Conservation (phyloP, 495 filamentous ascomycete genomes). For the Polyplosphaeria fusca region DNA sequence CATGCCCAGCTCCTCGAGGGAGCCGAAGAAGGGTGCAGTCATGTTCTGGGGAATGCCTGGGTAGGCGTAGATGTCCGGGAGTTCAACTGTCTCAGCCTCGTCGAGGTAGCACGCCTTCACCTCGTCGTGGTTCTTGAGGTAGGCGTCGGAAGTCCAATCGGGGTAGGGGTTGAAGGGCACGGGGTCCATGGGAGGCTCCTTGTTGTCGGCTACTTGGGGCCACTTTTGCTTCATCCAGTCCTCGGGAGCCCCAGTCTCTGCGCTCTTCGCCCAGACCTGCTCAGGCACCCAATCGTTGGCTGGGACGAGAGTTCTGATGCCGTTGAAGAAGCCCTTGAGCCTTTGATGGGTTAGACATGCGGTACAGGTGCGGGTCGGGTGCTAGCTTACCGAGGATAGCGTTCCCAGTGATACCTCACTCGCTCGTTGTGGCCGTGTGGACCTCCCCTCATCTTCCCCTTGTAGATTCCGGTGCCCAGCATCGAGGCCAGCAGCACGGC, state of each 20-base stretch:
- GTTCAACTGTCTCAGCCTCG: slow-evolving; percentile 31
- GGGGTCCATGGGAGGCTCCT: slow-evolving; percentile 39
- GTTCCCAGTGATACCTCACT: slow-evolving; percentile 39
- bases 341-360: slow-evolving; percentile 20
- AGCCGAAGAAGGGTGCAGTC: slow-evolving; percentile 40
- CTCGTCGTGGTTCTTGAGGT: slow-evolving; percentile 33
- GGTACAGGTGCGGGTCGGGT: not conserved
- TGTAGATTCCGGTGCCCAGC: slow-evolving; percentile 35
- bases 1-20: slow-evolving; percentile 41
- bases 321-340: slow-evolving; percentile 42
- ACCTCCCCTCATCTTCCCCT: slow-evolving; percentile 11
- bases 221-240: slow-evolving; percentile 24
- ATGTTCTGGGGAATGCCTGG: slow-evolving; percentile 44
- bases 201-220: slow-evolving; percentile 5
- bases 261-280: slow-evolving; percentile 24
- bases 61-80: slow-evolving; percentile 44
- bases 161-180: slow-evolving; percentile 43
- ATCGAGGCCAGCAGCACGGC: slow-evolving; percentile 33
- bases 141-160: slow-evolving; percentile 34
- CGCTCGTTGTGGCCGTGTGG: slow-evolving; percentile 20
- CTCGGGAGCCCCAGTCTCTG: slow-evolving; percentile 14
- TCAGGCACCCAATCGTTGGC: slow-evolving; percentile 36
- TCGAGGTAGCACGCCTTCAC: slow-evolving; percentile 44
- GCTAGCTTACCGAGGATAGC: slow-evolving; percentile 33
- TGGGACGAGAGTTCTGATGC: slow-evolving; percentile 37